A percentile compares a stretch with the other conserved stretches of the same genome.
These are phyloP conservation scores for Blastocystis sp. DNA, from an alignment of 352 stramenopile species.

Conservation along the genomic window DNA sequence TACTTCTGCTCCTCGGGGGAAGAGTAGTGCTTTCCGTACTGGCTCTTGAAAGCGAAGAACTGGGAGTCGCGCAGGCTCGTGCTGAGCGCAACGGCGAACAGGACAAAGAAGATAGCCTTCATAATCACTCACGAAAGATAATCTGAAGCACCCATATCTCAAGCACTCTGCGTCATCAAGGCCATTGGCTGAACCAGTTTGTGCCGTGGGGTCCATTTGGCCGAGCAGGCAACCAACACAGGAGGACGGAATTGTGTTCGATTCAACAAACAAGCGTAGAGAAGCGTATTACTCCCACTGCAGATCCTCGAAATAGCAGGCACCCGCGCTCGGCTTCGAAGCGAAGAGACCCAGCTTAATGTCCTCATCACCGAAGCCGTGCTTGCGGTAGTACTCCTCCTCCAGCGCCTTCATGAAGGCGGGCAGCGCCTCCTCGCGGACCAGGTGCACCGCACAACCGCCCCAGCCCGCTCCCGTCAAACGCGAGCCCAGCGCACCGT, in stretches of 20 bases:
- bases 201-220: not conserved
- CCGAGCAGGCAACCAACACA: not conserved
- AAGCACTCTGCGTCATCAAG: not conserved
- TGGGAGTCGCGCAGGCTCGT: constrained; percentile 55
- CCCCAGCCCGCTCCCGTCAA: constrained; percentile 81
- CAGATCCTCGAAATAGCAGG: constrained; percentile 48
- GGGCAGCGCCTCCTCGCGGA: constrained; percentile 72
- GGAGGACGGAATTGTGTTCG: not conserved
- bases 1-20: constrained; percentile 64
- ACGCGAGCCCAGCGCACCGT: constrained; percentile 76
- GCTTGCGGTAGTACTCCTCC: constrained; percentile 72
- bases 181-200: constrained; percentile 61
- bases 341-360: constrained; percentile 71
- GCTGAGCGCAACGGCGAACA: constrained; percentile 61
- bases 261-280: constrained; percentile 12
- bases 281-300: not conserved
- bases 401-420: constrained; percentile 73
- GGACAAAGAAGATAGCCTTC: constrained; percentile 65
- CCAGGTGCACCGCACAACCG: constrained; percentile 77
- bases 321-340: constrained; percentile 54
- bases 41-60: constrained; percentile 29
- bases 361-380: constrained; percentile 52
- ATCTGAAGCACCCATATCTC: not conserved
- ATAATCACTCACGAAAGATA: constrained; percentile 7
- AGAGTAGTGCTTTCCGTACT: constrained; percentile 60